Evolutionary conservation across 768 basidiomycete genomes (phyloP).

Genomic region (Pleurotus platypus): DNA sequence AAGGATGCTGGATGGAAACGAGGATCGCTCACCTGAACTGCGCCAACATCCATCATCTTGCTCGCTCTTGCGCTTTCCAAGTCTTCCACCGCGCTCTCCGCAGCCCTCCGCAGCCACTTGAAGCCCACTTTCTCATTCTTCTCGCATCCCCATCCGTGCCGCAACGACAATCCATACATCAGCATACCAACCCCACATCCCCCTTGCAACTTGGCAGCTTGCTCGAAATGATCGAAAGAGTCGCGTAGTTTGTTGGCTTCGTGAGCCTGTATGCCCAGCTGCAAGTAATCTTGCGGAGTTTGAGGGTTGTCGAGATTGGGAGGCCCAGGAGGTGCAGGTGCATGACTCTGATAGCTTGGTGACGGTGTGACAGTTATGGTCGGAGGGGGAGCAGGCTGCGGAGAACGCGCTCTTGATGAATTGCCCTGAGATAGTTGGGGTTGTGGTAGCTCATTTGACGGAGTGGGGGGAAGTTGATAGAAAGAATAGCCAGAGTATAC

Average conservation of each 20-base stretch:
- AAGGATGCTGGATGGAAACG: too few species aligned
- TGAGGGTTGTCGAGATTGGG: constrained; percentile 5
- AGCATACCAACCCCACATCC: constrained; percentile 90
- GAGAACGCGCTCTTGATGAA: too few species aligned
- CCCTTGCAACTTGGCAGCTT: constrained; percentile 66
- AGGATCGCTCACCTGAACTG: constrained; percentile 42
- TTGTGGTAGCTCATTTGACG: constrained; percentile 21
- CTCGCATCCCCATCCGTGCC: constrained; percentile 86
- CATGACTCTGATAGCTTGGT: constrained; percentile 9
- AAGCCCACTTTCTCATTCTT: constrained; percentile 80
- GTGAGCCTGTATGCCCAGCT: constrained; percentile 75
- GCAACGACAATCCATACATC: constrained; percentile 84
- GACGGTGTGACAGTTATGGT: constrained; percentile 12
- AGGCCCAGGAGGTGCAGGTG: constrained; percentile 8
- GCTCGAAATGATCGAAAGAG: constrained; percentile 73
- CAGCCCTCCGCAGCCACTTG: constrained; percentile 79
- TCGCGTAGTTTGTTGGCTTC: constrained; percentile 68
- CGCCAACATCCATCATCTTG: constrained; percentile 40
- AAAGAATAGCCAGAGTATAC: constrained; percentile 68
- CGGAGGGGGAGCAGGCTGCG: constrained; percentile 9
- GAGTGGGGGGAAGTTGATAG: constrained; percentile 51
- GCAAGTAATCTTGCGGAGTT: constrained; percentile 66
- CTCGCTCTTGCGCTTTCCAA: constrained; percentile 61
- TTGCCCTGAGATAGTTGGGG: neutral
- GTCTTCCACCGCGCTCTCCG: constrained; percentile 75